These are phyloP conservation scores for Leccinum holopus DNA, from an alignment of 1,284 basidiomycete genomes.

Conservation along the genomic window DNA sequence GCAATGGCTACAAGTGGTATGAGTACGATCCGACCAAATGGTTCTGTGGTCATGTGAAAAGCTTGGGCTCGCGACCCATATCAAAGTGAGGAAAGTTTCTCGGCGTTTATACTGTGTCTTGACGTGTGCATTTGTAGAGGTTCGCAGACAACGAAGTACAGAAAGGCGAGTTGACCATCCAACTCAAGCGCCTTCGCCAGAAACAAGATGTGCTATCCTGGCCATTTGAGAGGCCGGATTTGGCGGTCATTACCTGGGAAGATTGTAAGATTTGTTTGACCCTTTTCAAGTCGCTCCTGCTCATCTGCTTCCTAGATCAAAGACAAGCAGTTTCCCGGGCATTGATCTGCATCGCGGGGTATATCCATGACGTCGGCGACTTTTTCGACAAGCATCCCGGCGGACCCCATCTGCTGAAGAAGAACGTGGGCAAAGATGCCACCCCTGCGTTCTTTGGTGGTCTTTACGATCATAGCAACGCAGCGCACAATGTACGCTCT, in stretches of 20 bases:
- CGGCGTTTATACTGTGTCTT: neutral
- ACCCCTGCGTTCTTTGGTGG: slow-evolving; percentile 91
- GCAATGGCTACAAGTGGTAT: slow-evolving; percentile 88
- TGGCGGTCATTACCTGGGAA: slow-evolving; percentile 84
- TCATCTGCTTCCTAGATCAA: slow-evolving; percentile 48
- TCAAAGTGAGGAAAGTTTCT: slow-evolving; percentile 51
- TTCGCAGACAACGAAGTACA: slow-evolving; percentile 91
- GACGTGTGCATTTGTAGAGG: slow-evolving; percentile 22
- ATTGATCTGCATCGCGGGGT: slow-evolving; percentile 78
- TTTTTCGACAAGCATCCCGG: slow-evolving; percentile 89
- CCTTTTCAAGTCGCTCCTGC: neutral
- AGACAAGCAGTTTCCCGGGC: slow-evolving; percentile 72
- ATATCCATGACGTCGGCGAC: slow-evolving; percentile 80
- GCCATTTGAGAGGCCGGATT: slow-evolving; percentile 70
- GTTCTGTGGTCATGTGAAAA: slow-evolving; percentile 71
- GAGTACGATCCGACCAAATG: slow-evolving; percentile 87
- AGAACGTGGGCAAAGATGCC: slow-evolving; percentile 76
- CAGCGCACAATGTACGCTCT: slow-evolving; percentile 73
- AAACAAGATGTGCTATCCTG: slow-evolving; percentile 71
- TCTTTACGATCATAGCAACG: slow-evolving; percentile 88
- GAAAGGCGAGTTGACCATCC: slow-evolving; percentile 88
- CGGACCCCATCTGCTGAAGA: slow-evolving; percentile 59
- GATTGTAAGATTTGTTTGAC: slow-evolving; percentile 46
- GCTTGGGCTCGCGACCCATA: slow-evolving; percentile 76
- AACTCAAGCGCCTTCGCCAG: slow-evolving; percentile 75